A percentile compares a stretch with the other conserved stretches of the same genome.
These are phyloP conservation scores for Cryphonectria nitschkei DNA, from an alignment of 2,329 filamentous ascomycete genomes.

Conservation along the genomic window DNA sequence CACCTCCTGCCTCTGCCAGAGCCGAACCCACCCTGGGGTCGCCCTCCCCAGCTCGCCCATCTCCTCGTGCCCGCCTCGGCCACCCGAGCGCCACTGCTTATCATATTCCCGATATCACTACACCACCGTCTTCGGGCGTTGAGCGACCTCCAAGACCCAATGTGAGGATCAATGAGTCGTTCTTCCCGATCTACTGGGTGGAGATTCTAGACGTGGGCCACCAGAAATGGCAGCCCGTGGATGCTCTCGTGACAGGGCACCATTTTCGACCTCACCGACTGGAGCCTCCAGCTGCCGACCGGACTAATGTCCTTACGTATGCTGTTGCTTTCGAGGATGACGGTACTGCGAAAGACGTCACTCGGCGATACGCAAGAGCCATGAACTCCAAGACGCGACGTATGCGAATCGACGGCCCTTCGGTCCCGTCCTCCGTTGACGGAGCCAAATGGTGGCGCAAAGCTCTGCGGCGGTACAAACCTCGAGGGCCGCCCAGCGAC, in stretches of 20 bases:
- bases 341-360: conserved; percentile 80
- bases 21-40: conserved; percentile 24
- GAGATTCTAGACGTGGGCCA: conserved; percentile 85
- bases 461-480: conserved; percentile 52
- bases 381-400: conserved; percentile 90
- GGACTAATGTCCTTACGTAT: conserved; percentile 78
- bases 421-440: conserved; percentile 38
- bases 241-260: conserved; percentile 79
- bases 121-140: conserved; percentile 30
- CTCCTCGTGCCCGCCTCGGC: conserved; percentile 53
- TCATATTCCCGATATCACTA: conserved; percentile 47
- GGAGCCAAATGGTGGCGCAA: conserved; percentile 55
- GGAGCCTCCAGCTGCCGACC: conserved; percentile 81
- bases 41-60: conserved; percentile 40
- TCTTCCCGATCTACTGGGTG: conserved; percentile 89
- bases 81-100: conserved; percentile 60
- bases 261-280: conserved; percentile 76
- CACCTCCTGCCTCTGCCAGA: conserved; percentile 3
- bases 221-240: conserved; percentile 90
- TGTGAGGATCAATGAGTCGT: conserved; percentile 65
- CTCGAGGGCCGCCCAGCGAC: conserved; percentile 48
- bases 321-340: conserved; percentile 85
- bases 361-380: conserved; percentile 81
- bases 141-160: conserved; percentile 38
- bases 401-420: conserved; percentile 69